These are phyloP conservation scores for Trichoderma brevicompactum DNA, from an alignment of 2,329 filamentous ascomycete genomes.

Conservation along the genomic window DNA sequence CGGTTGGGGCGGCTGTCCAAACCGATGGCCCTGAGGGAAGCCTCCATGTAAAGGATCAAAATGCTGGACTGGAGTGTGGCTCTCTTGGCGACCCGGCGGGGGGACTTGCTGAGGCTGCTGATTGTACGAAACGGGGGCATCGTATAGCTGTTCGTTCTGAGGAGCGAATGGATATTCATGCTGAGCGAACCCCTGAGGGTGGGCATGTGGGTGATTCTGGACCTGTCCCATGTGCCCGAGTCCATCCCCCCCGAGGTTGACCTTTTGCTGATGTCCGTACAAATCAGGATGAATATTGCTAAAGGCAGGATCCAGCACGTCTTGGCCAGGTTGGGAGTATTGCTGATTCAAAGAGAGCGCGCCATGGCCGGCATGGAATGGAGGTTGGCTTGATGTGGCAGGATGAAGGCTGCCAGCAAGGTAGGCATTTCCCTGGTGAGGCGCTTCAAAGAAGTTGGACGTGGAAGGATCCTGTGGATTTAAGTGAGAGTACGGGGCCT, in stretches of 20 bases:
- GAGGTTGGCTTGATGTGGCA: constrained; percentile 37
- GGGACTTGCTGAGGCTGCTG: constrained; percentile 43
- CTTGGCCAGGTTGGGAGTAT: constrained; percentile 40
- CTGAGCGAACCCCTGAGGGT: constrained; percentile 42
- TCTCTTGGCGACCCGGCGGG: constrained; percentile 41
- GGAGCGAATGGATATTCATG: constrained; percentile 43
- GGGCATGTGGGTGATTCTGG: constrained; percentile 40
- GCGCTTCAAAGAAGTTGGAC: constrained; percentile 44
- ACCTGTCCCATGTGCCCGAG: constrained; percentile 37
- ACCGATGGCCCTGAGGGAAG: constrained; percentile 37
- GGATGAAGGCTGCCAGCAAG: constrained; percentile 39
- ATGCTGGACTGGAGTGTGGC: constrained; percentile 41
- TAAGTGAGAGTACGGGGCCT: constrained; percentile 42
- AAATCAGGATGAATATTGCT: constrained; percentile 45
- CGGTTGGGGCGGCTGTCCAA: constrained; percentile 37
- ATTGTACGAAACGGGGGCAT: constrained; percentile 39
- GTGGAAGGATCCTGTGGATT: constrained; percentile 40
- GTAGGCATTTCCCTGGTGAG: constrained; percentile 42
- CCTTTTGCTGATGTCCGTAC: constrained; percentile 44
- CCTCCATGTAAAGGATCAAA: constrained; percentile 38
- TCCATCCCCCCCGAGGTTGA: constrained; percentile 34
- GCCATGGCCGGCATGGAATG: constrained; percentile 41
- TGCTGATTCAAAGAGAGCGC: constrained; percentile 42
- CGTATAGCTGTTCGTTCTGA: constrained; percentile 42
- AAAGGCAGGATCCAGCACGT: constrained; percentile 46